Conservation (phyloP, 768 basidiomycete species). For the Lentinula detonsa region DNA sequence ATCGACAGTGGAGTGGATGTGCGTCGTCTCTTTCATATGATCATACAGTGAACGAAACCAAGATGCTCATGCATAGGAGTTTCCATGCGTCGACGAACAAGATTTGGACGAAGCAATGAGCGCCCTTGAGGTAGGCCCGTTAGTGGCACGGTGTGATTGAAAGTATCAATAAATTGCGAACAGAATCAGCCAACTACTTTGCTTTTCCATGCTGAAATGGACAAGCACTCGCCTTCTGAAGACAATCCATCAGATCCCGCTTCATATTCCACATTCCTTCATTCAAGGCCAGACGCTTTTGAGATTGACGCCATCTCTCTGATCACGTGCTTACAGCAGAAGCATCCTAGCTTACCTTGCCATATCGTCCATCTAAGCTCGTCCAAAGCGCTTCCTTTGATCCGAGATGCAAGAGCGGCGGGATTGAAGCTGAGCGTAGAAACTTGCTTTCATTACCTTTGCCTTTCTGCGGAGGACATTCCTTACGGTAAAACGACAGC, state of each 20-base stretch:
- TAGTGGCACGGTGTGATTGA: not conserved
- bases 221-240: conserved; percentile 12
- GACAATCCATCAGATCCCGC: conserved; percentile 23
- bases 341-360: conserved; percentile 64
- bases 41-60: conserved; percentile 6
- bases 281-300: conserved; percentile 74
- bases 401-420: conserved; percentile 60
- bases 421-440: conserved; percentile 82
- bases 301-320: conserved; percentile 80
- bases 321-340: conserved; percentile 58
- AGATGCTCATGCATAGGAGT: conserved; percentile 54
- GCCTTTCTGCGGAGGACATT: conserved; percentile 65
- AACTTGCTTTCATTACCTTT: conserved; percentile 97
- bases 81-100: conserved; percentile 73
- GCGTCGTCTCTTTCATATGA: conserved; percentile 14
- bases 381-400: conserved; percentile 68
- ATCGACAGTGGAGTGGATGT: conserved; percentile 96
- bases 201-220: conserved; percentile 92
- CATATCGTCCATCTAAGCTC: conserved; percentile 97
- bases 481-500: conserved; percentile 77
- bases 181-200: conserved; percentile 69
- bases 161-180: not conserved
- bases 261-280: conserved; percentile 76
- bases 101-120: conserved; percentile 71
- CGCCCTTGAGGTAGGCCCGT: conserved; percentile 55